Percentiles rank a stretch among this genome's conserved stretches.
phyloP scores from a whole-genome alignment of 805 yeast species.

The Ogataea angusta region DNA sequence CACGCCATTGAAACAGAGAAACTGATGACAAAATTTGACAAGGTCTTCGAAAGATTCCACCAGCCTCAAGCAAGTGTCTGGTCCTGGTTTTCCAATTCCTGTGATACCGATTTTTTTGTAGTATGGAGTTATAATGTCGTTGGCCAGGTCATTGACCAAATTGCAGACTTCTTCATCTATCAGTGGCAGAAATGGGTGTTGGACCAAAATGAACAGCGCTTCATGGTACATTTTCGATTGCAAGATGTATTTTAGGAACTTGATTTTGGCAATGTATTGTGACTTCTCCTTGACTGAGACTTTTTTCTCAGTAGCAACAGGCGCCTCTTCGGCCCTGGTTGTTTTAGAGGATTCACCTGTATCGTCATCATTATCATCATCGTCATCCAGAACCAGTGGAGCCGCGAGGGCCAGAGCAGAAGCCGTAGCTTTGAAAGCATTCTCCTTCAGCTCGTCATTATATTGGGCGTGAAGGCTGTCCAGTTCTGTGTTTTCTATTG shows the following conservation, averaged over 20 bases:
- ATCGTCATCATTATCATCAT: conserved; percentile 45
- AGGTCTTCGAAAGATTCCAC: conserved; percentile 43
- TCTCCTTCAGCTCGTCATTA: conserved; percentile 48
- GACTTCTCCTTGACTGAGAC: conserved; percentile 15
- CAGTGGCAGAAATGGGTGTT: conserved; percentile 58
- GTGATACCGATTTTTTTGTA: conserved; percentile 20
- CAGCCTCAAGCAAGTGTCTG: conserved; percentile 32
- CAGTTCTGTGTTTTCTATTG: conserved; percentile 33
- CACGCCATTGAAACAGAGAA: conserved; percentile 54
- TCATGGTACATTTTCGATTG: conserved; percentile 62
- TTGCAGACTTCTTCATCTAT: conserved; percentile 48
- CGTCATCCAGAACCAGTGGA: conserved; percentile 69
- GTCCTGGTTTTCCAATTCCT: conserved; percentile 22
- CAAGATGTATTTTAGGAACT: conserved; percentile 51
- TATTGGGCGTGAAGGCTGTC: conserved; percentile 40
- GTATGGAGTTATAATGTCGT: conserved; percentile 48
- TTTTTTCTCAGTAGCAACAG: background rate
- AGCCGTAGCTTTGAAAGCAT: conserved; percentile 58
- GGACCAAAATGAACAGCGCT: conserved; percentile 52
- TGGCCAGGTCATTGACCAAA: conserved; percentile 48
- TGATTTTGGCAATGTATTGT: conserved; percentile 35
- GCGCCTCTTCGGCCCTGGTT: background rate
- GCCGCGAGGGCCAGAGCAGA: conserved; percentile 88
- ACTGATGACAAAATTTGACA: conserved; percentile 37
- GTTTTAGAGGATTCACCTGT: conserved; percentile 11